Percentiles rank a stretch among this genome's conserved stretches.
phyloP scores from a whole-genome alignment of 2,329 filamentous ascomycete species.

The Calonectria pteridis region DNA sequence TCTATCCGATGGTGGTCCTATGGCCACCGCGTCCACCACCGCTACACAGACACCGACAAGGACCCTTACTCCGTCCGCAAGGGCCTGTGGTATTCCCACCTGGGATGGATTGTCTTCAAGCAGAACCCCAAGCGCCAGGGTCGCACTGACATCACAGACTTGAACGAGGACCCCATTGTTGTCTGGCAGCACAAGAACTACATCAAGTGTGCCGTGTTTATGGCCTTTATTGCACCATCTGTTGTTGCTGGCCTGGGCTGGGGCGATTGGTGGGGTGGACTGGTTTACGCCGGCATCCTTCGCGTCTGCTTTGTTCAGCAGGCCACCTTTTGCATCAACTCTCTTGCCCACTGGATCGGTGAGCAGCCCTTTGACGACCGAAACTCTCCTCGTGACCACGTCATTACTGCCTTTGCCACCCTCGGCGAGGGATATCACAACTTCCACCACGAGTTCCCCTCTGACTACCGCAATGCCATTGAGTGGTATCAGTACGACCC shows the following conservation, averaged over 20 bases:
- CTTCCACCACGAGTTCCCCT: slow-evolving; percentile 95
- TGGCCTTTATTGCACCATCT: slow-evolving; percentile 82
- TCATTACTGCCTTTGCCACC: slow-evolving; percentile 86
- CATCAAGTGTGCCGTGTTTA: slow-evolving; percentile 81
- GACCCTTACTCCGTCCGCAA: slow-evolving; percentile 93
- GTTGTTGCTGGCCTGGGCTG: slow-evolving; percentile 82
- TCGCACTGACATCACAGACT: slow-evolving; percentile 87
- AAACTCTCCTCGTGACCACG: slow-evolving; percentile 89
- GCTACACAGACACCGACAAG: slow-evolving; percentile 92
- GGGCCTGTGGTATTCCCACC: slow-evolving; percentile 81
- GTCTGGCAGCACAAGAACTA: slow-evolving; percentile 91
- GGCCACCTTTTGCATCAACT: slow-evolving; percentile 94
- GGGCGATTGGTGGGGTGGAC: slow-evolving; percentile 84
- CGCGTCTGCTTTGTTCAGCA: slow-evolving; percentile 92
- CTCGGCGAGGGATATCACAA: slow-evolving; percentile 94
- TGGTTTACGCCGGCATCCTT: slow-evolving; percentile 87
- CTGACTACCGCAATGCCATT: slow-evolving; percentile 92
- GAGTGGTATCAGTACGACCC: slow-evolving; percentile 93
- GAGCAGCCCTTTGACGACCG: slow-evolving; percentile 94
- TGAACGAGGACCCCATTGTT: slow-evolving; percentile 88
- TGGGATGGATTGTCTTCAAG: slow-evolving; percentile 95
- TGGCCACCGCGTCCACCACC: slow-evolving; percentile 83
- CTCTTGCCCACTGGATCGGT: slow-evolving; percentile 89
- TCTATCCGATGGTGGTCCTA: slow-evolving; percentile 73
- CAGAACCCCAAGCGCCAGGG: slow-evolving; percentile 92